A percentile compares a stretch with the other conserved stretches of the same genome.
Evolutionary conservation across 208 protist species (phyloP).

Genomic region (Novymonas esmeraldas): DNA sequence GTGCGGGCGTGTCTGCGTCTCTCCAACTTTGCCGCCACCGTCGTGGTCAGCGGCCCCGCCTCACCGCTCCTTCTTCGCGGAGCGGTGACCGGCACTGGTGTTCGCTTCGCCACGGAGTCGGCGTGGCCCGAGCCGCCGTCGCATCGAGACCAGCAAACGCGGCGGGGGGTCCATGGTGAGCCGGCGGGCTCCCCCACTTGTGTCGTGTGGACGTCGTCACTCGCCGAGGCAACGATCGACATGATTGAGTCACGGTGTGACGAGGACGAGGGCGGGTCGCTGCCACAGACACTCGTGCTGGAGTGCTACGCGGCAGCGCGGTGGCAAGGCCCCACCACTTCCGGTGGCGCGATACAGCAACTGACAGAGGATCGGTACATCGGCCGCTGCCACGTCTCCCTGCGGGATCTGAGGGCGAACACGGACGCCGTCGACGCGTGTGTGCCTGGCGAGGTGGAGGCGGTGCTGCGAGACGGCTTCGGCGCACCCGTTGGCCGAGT

Average conservation of each 20-base stretch:
- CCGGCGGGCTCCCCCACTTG: neutral
- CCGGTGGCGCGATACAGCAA: neutral
- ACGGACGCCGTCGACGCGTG: neutral
- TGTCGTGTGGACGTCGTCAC: constrained; percentile 8
- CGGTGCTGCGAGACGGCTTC: constrained; percentile 9
- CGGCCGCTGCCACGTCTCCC: constrained; percentile 2
- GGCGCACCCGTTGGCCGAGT: constrained; percentile 5
- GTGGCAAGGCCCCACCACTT: neutral
- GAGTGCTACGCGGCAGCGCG: constrained; percentile 10
- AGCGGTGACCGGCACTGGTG: neutral
- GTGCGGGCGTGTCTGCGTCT: neutral
- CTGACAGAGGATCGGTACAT: constrained; percentile 1
- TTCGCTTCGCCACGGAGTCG: constrained; percentile 1
- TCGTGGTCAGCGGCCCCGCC: neutral
- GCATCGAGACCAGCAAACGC: neutral
- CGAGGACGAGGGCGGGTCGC: neutral
- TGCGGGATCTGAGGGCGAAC: constrained; percentile 4
- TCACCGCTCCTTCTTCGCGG: constrained; percentile 12
- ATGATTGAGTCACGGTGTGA: neutral
- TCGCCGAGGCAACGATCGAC: constrained; percentile 5
- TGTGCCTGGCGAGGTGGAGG: neutral
- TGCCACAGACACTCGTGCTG: neutral
- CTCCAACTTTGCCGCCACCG: neutral
- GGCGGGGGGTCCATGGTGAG: neutral
- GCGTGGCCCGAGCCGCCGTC: constrained; percentile 1